Base-by-base conservation (phyloP, 768 basidiomycete species). In the Tulasnella sp. region DNA sequence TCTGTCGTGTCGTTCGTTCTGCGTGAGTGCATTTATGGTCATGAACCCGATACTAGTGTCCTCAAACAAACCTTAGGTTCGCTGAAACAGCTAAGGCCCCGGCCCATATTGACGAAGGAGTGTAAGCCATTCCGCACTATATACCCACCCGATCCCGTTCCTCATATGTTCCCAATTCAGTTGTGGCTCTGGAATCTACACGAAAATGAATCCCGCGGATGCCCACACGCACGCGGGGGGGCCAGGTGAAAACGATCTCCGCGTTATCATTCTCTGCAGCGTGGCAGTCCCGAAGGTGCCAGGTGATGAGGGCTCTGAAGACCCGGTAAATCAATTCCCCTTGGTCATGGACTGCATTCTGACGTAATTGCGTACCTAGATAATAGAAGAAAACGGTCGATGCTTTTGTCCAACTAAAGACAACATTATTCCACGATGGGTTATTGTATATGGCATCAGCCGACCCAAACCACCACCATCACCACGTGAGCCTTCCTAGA, bases 251-350 rank as follows among this genome's bases (percentile, higher is more conserved):
- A 77, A 42, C 62, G 48, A 46, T 10, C 58, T 58, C 76, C 76
- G 76, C 21, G 76, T 36, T 21, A 77, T 77, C 56, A 77, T 77
- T 40, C 27, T 62, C 19, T 77, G 76, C 56, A 62, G 52, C 27
- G 76, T 77, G 3, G 62, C 58, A 34, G 42, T 27, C 16, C 76
- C 44, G 27, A 38, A 62, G 14, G 36, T 31, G 36, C 52, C 48
- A 19, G 21, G 21, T 19, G 39, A 77, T 21, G 36, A 46, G 14
- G 16, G 1, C 62, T 27, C 62, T 16, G 62, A 68, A 16, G 62
- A 68, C 27, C 62, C 62, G 21, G 62, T 68, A 68, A 68, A 36
- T 68, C 5, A 7, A 27, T 36, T 14, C 5, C 7, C 5, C 14
- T 27, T 18, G 19, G 1, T 27, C 10, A 7, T 68, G 10, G 18